Base-by-base conservation (phyloP, 331 rosid species). In the Arachis monticola region DNA sequence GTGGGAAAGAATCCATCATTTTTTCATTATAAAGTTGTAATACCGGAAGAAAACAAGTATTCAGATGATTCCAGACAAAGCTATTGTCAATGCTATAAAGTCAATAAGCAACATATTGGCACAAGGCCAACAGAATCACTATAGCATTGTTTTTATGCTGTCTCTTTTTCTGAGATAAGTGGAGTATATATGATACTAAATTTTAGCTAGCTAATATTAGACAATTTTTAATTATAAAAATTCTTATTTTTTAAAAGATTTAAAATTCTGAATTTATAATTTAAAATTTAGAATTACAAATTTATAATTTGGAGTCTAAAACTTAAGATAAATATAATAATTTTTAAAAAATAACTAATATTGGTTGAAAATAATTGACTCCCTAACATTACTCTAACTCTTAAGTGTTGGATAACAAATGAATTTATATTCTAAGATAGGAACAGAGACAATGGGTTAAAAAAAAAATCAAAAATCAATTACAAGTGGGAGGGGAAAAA, bases 351-450 rank as follows among this genome's bases (percentile, higher is more conserved):
- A 22, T 22, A 22, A 22, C 27, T 0, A 22, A 22, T 22, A 22
- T 22, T 22, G 1, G 27, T 22, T 22, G 27, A 0, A 22, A 22
- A 22, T 22, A 22, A 22, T 22, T 22, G 27, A 22, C 27, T 22
- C 27, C 27, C 27, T 22, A 22, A 22, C 27, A 22, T 22, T 22
- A 22, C 27, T 22, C 27, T n/a, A n/a, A n/a, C n/a, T n/a, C n/a
- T n/a, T 22, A 22, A 22, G 27, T 22, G 27, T 22, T 35, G 40
- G 40, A 67, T 56, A 53, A 55, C 47, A 72, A 76, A 67, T 67
- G 22, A 87, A 84, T 88, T 77, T 87, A 88, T 93, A 86, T 70
- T 76, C 83, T 82, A 80, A 53, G 17, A 61, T 77, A 60, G 61
- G 85, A 73, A 80, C 74, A n/a, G 64, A 71, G 47, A 44, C 48